Percentiles rank a stretch among this genome's conserved stretches.
phyloP scores from a whole-genome alignment of 2,329 filamentous ascomycete species.

The Teratosphaeria nubilosa region DNA sequence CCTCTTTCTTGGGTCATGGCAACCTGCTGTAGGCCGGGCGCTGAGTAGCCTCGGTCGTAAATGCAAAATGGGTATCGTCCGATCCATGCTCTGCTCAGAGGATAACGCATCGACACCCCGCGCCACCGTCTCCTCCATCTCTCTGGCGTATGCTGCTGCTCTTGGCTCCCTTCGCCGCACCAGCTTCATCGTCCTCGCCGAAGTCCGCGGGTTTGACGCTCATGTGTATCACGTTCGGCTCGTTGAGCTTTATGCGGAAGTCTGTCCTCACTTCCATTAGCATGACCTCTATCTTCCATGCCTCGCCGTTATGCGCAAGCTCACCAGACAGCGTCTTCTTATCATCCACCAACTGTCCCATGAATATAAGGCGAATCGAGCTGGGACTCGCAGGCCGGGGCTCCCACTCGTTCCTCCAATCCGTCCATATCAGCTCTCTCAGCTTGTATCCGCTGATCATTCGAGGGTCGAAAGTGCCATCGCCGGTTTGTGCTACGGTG shows the following conservation, averaged over 20 bases:
- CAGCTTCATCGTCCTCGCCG: conserved; percentile 63
- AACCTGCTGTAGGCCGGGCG: too few species aligned
- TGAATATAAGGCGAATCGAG: conserved; percentile 82
- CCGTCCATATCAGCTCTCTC: conserved; percentile 85
- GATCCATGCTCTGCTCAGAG: conserved; percentile 23
- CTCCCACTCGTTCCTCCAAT: conserved; percentile 78
- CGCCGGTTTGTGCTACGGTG: conserved; percentile 55
- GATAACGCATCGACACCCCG: conserved; percentile 56
- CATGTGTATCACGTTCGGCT: conserved; percentile 87
- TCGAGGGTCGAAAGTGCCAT: conserved; percentile 60
- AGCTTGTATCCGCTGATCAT: conserved; percentile 87
- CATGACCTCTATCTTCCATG: background rate
- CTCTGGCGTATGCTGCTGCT: conserved; percentile 27
- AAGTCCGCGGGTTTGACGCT: conserved; percentile 78
- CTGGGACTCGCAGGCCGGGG: conserved; percentile 73
- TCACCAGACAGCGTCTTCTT: conserved; percentile 75
- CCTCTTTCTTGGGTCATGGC: background rate
- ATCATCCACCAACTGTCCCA: conserved; percentile 83
- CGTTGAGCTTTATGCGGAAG: conserved; percentile 64
- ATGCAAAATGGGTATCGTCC: background rate
- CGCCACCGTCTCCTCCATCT: conserved; percentile 46
- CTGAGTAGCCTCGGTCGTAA: too few species aligned
- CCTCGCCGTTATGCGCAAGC: background rate
- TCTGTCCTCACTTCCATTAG: conserved; percentile 41
- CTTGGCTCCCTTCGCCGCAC: conserved; percentile 54